Conservation (phyloP, 2,329 filamentous ascomycete genomes). For the Xylariaceae sp. region DNA sequence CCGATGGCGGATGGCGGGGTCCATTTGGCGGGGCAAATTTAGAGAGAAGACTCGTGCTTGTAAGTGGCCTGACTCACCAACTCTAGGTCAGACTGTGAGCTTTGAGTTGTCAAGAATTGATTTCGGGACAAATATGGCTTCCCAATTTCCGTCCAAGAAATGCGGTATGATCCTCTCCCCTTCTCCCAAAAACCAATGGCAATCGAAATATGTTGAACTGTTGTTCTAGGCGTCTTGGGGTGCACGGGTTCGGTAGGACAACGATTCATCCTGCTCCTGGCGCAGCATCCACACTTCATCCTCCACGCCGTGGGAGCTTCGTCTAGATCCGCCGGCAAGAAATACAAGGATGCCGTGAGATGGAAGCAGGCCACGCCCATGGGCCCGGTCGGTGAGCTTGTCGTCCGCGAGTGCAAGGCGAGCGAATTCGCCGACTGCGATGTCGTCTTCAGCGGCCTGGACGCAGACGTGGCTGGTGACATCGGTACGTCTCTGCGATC, state of each 20-base stretch:
- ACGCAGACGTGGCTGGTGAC: slow-evolving; percentile 89
- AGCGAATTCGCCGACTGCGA: slow-evolving; percentile 88
- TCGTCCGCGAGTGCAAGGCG: slow-evolving; percentile 83
- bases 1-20: slow-evolving; percentile 38
- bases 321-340: slow-evolving; percentile 85
- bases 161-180: slow-evolving; percentile 49
- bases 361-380: slow-evolving; percentile 94
- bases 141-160: slow-evolving; percentile 59
- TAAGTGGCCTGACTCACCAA: slow-evolving; percentile 3
- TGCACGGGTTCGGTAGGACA: slow-evolving; percentile 94
- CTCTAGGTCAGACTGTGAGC: neutral
- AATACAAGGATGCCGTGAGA: slow-evolving; percentile 88
- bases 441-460: slow-evolving; percentile 88
- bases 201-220: slow-evolving; percentile 7
- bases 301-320: slow-evolving; percentile 91
- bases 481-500: slow-evolving; percentile 64
- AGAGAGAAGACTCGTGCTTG: neutral
- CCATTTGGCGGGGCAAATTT: slow-evolving; percentile 24
- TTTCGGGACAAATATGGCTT: slow-evolving; percentile 26
- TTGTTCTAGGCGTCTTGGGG: slow-evolving; percentile 68
- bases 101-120: slow-evolving; percentile 2
- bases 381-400: slow-evolving; percentile 75
- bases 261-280: slow-evolving; percentile 90
- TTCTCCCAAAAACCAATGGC: slow-evolving; percentile 3
- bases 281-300: slow-evolving; percentile 82